Conservation (phyloP, 352 stramenopile genomes). For the Pythium chondricola region DNA sequence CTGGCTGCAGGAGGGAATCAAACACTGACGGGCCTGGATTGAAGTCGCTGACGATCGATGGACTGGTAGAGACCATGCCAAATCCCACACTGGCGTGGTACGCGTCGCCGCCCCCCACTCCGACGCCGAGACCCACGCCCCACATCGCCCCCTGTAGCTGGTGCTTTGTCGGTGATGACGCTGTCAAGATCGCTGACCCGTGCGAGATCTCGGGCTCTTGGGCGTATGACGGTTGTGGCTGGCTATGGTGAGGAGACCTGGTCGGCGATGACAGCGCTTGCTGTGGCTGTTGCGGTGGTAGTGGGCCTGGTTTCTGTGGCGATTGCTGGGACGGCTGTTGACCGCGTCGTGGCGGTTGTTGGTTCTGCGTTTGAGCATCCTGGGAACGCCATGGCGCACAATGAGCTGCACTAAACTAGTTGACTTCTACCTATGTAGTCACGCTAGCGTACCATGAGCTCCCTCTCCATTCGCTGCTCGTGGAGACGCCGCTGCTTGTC, state of each 20-base stretch:
- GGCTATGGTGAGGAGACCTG: too few relatives aligned
- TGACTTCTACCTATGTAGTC: background rate
- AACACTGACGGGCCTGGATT: constrained; percentile 39
- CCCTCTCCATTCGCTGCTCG: constrained; percentile 48
- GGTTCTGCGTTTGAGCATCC: constrained; percentile 9
- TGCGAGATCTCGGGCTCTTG: background rate
- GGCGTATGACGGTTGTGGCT: background rate
- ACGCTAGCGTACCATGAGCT: constrained; percentile 23
- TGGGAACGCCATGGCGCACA: constrained; percentile 13
- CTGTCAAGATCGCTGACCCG: background rate
- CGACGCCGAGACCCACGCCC: background rate
- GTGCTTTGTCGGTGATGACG: constrained; percentile 7
- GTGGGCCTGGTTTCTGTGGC: background rate
- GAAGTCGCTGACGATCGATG: constrained; percentile 20
- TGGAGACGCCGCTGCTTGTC: constrained; percentile 30
- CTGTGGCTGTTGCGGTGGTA: background rate
- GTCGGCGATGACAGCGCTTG: too few relatives aligned
- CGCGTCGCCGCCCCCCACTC: background rate
- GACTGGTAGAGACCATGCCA: background rate
- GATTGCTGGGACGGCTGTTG: background rate
- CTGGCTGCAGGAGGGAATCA: constrained; percentile 39
- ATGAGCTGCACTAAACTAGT: background rate
- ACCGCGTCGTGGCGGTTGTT: background rate
- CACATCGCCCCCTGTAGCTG: background rate
- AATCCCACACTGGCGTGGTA: background rate